Percentiles rank a stretch among this genome's conserved stretches.
These are phyloP conservation scores for Cenococcum geophilum DNA, from an alignment of 495 filamentous ascomycete genomes.

Conservation along the genomic window DNA sequence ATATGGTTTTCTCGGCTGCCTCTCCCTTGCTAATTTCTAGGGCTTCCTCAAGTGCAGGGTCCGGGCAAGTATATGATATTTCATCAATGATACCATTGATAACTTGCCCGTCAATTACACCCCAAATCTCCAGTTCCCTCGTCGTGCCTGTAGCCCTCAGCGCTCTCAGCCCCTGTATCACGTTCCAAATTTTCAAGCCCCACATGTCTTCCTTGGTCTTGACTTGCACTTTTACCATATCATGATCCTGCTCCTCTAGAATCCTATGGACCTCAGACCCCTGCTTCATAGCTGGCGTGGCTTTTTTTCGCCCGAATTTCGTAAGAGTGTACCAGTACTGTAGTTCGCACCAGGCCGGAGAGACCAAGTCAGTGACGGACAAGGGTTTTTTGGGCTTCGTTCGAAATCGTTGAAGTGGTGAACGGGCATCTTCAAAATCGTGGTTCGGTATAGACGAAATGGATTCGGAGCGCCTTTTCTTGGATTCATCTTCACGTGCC, in stretches of 20 bases:
- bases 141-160: constrained; percentile 75
- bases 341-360: constrained; percentile 90
- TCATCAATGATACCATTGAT: constrained; percentile 90
- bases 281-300: constrained; percentile 74
- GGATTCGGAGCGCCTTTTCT: neutral
- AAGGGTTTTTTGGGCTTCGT: constrained; percentile 68
- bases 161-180: constrained; percentile 75
- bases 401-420: constrained; percentile 72
- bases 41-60: constrained; percentile 56
- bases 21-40: constrained; percentile 12
- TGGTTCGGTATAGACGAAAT: constrained; percentile 9
- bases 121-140: constrained; percentile 91
- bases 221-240: constrained; percentile 63
- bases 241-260: constrained; percentile 80
- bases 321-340: constrained; percentile 86
- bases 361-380: constrained; percentile 84
- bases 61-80: constrained; percentile 70
- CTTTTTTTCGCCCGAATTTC: constrained; percentile 63
- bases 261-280: constrained; percentile 72
- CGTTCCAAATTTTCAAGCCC: constrained; percentile 84
- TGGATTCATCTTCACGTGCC: constrained; percentile 7
- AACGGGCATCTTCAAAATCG: constrained; percentile 40
- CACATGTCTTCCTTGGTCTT: constrained; percentile 72
- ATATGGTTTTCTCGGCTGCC: neutral
- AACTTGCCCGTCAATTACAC: constrained; percentile 69